Evolutionary conservation across 441 rosid species (phyloP).

Genomic region (California macrophylla): DNA sequence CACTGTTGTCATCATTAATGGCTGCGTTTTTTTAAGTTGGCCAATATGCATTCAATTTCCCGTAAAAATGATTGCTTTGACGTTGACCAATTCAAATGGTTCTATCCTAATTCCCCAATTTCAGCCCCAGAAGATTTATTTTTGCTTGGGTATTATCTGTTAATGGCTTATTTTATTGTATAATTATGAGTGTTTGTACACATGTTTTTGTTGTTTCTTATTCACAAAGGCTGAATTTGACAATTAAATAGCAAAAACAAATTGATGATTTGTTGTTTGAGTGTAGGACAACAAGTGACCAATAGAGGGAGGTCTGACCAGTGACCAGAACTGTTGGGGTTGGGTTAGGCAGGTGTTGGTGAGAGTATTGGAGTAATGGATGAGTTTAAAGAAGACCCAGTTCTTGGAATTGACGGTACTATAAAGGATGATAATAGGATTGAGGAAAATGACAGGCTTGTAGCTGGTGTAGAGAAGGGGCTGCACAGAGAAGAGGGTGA

Average conservation of each 20-base stretch:
- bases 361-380: constrained; percentile 39
- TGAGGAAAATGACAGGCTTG: constrained; percentile 14
- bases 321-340: constrained; percentile 21
- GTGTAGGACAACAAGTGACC: constrained; percentile 15
- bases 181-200: background rate
- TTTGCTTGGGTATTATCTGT: background rate
- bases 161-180: background rate
- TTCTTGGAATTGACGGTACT: constrained; percentile 36
- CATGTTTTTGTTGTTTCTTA: background rate
- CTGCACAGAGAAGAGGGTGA: constrained; percentile 25
- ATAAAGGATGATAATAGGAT: constrained; percentile 14
- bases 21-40: constrained; percentile 9
- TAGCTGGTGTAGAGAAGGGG: constrained; percentile 15
- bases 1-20: background rate
- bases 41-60: background rate
- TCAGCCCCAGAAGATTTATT: background rate
- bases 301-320: constrained; percentile 1
- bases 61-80: background rate
- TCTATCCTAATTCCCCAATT: background rate
- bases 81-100: background rate
- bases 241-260: background rate
- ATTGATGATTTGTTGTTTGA: background rate
- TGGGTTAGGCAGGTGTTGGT: constrained; percentile 22
- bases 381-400: constrained; percentile 38
- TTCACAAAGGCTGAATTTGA: background rate